Conservation (phyloP, 352 stramenopile species). For the Blastocystis sp. region DNA sequence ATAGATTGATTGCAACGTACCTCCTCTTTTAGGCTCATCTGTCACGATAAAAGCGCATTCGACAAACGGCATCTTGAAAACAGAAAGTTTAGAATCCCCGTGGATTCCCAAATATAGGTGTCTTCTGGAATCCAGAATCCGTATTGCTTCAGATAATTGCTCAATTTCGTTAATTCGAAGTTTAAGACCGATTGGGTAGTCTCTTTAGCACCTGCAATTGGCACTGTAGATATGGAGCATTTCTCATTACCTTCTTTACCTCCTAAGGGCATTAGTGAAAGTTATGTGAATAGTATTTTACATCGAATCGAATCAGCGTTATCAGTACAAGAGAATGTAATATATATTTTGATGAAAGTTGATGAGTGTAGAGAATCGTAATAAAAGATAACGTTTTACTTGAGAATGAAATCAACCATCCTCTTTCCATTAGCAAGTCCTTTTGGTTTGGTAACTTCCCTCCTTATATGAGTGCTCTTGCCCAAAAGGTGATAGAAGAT, state of each 20-base stretch:
- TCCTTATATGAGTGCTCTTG: constrained; percentile 33
- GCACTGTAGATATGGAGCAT: not conserved
- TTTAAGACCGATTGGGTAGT: too few species aligned
- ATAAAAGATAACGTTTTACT: not conserved
- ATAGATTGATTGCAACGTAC: constrained; percentile 31
- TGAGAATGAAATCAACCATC: not conserved
- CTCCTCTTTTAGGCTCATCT: not conserved
- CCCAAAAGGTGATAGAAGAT: constrained; percentile 6
- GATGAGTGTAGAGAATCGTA: not conserved
- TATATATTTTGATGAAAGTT: not conserved
- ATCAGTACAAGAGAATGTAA: constrained; percentile 17
- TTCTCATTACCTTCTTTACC: not conserved
- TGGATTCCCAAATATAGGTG: not conserved
- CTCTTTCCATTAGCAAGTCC: not conserved
- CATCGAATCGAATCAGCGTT: constrained; percentile 4
- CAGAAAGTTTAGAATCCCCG: not conserved
- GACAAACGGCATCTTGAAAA: constrained; percentile 44
- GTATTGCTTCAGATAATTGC: not conserved
- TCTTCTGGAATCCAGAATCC: not conserved
- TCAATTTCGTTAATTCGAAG: too few species aligned
- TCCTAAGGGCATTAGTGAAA: constrained; percentile 17
- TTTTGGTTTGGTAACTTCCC: constrained; percentile 23
- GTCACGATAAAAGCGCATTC: constrained; percentile 38
- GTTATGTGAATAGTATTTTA: not conserved
- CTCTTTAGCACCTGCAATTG: too few species aligned